A percentile compares a stretch with the other conserved stretches of the same genome.
phyloP scores from a whole-genome alignment of 768 basidiomycete species.

The Heimioporus sp. region DNA sequence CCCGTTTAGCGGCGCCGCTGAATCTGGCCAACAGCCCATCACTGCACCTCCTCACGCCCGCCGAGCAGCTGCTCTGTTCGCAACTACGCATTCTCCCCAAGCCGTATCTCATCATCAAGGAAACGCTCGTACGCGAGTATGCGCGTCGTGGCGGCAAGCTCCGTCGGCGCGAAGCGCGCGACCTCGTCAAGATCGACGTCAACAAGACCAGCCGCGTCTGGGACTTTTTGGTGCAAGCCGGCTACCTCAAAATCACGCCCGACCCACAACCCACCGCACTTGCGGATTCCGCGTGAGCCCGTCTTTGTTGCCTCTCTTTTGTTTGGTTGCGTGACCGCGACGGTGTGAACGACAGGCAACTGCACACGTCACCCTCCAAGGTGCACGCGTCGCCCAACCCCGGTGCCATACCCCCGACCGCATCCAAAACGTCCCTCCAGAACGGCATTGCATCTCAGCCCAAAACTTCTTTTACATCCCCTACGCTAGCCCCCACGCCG shows the following conservation, averaged over 20 bases:
- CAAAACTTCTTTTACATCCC: conserved; percentile 21
- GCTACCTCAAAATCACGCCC: conserved; percentile 70
- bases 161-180: conserved; percentile 83
- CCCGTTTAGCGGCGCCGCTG: conserved; percentile 54
- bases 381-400: conserved; percentile 23
- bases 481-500: conserved; percentile 19
- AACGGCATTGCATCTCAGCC: conserved; percentile 16
- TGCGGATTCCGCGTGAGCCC: conserved; percentile 37
- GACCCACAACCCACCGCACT: conserved; percentile 40
- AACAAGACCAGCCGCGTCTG: conserved; percentile 91
- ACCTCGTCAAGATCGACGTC: conserved; percentile 89
- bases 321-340: too few relatives aligned
- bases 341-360: conserved; percentile 9
- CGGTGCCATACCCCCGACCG: neutral
- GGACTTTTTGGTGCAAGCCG: conserved; percentile 89
- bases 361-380: conserved; percentile 24
- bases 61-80: conserved; percentile 87
- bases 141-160: conserved; percentile 86
- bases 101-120: conserved; percentile 95
- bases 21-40: conserved; percentile 90
- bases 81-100: conserved; percentile 89
- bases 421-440: conserved; percentile 11
- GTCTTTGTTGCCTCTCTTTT: too few relatives aligned
- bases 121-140: conserved; percentile 91
- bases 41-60: conserved; percentile 83